A percentile compares a stretch with the other conserved stretches of the same genome.
These are phyloP conservation scores for Claviceps capensis DNA, from an alignment of 2,329 filamentous ascomycete species.

Conservation along the genomic window DNA sequence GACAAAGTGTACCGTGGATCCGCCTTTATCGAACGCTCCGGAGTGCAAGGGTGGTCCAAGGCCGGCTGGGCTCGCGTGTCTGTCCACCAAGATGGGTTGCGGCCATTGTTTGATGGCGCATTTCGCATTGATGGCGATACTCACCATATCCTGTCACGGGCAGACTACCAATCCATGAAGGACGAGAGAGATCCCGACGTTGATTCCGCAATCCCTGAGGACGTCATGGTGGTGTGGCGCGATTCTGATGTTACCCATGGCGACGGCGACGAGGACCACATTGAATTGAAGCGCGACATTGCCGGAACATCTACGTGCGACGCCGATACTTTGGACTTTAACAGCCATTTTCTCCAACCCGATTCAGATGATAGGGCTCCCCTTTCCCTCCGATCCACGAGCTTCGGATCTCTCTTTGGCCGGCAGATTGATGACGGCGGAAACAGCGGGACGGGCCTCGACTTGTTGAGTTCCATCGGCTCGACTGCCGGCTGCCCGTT, in stretches of 20 bases:
- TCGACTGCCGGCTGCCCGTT: slow-evolving; percentile 71
- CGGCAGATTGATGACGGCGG: slow-evolving; percentile 58
- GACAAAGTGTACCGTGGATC: slow-evolving; percentile 79
- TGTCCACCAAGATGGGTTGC: slow-evolving; percentile 59
- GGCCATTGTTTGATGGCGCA: slow-evolving; percentile 79
- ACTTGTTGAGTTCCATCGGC: slow-evolving; percentile 67
- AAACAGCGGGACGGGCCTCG: slow-evolving; percentile 53
- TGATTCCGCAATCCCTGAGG: slow-evolving; percentile 37
- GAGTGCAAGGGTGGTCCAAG: slow-evolving; percentile 54
- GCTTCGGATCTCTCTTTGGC: slow-evolving; percentile 56
- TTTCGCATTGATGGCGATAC: slow-evolving; percentile 71
- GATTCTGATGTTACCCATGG: slow-evolving; percentile 65
- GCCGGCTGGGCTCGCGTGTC: slow-evolving; percentile 80
- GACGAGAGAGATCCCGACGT: slow-evolving; percentile 58
- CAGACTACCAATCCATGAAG: slow-evolving; percentile 60
- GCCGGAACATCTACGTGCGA: slow-evolving; percentile 43
- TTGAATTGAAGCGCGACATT: slow-evolving; percentile 51
- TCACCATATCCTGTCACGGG: slow-evolving; percentile 71
- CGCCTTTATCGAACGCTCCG: slow-evolving; percentile 52
- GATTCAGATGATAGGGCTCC: slow-evolving; percentile 34
- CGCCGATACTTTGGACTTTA: slow-evolving; percentile 69
- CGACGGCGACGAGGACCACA: slow-evolving; percentile 22
- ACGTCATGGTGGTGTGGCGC: slow-evolving; percentile 82
- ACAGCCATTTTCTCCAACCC: slow-evolving; percentile 58
- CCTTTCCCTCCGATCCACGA: slow-evolving; percentile 42